A percentile compares a stretch with the other conserved stretches of the same genome.
phyloP scores from a whole-genome alignment of 805 yeast genomes.

The Tetrapisispora taiwanensis region DNA sequence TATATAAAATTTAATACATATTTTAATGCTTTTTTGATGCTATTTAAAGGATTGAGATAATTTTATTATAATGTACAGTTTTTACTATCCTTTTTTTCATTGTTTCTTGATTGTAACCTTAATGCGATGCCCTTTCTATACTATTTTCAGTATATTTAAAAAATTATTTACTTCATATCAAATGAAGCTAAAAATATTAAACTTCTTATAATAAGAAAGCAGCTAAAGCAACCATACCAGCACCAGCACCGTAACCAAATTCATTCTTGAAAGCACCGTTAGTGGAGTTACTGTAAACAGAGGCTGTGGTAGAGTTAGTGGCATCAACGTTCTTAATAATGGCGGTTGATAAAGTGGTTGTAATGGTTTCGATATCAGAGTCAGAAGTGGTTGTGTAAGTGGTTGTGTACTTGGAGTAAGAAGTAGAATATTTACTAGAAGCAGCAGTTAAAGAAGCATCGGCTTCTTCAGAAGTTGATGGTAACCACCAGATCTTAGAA shows the following conservation, averaged over 20 bases:
- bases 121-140: no score
- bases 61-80: not conserved
- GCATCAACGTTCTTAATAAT: not conserved
- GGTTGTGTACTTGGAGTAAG: constrained; percentile 1
- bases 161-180: not conserved
- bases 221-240: constrained; percentile 9
- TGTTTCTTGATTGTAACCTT: no score
- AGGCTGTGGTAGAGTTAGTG: not conserved
- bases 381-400: constrained; percentile 2
- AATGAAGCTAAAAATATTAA: not conserved
- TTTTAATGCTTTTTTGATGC: not conserved
- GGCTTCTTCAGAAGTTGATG: constrained; percentile 10
- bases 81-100: no score
- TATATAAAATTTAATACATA: no score
- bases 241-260: constrained; percentile 13
- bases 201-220: constrained; percentile 8
- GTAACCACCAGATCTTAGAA: constrained; percentile 27
- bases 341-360: not conserved
- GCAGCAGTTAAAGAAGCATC: not conserved
- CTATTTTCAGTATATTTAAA: no score
- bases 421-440: not conserved
- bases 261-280: constrained; percentile 10
- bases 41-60: not conserved
- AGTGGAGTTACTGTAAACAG: constrained; percentile 9
- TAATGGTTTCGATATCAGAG: constrained; percentile 1